Conservation (phyloP, 257 asterid species). For the Echium plantagineum region DNA sequence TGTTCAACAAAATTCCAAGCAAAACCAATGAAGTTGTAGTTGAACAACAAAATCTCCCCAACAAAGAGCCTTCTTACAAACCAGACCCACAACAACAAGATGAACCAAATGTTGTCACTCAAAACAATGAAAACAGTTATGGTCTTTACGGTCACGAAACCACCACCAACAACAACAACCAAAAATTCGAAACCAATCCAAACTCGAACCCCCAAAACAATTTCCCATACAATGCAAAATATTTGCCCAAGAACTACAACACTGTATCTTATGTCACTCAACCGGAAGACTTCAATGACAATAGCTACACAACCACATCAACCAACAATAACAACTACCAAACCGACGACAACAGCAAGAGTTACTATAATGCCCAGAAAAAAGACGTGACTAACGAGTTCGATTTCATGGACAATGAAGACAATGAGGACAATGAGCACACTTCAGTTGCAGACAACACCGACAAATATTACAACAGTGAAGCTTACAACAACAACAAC, state of each 20-base stretch:
- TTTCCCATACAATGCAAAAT: not conserved
- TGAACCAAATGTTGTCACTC: constrained; percentile 32
- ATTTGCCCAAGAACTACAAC: constrained; percentile 54
- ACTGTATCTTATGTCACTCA: constrained; percentile 36
- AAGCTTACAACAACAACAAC: not conserved
- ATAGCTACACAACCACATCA: not conserved
- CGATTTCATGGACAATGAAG: not conserved
- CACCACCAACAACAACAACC: not conserved
- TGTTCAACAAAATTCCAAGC: constrained; percentile 41
- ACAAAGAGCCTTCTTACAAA: constrained; percentile 2
- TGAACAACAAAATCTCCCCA: not conserved
- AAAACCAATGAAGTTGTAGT: constrained; percentile 17
- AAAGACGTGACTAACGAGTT: not conserved
- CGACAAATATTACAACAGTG: not conserved
- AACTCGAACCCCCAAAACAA: no score
- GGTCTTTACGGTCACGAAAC: constrained; percentile 51
- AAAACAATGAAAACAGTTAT: constrained; percentile 28
- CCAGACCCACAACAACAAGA: constrained; percentile 5
- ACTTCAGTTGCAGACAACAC: not conserved
- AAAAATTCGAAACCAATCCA: no score
- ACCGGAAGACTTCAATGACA: constrained; percentile 17
- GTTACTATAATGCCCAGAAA: not conserved
- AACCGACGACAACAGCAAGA: constrained; percentile 10
- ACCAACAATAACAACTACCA: constrained; percentile 2
- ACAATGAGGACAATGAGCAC: not conserved